Percentiles rank a stretch among this genome's conserved stretches.
Evolutionary conservation across 768 basidiomycete genomes (phyloP).

Genomic region (Kwoniella heveanensis): DNA sequence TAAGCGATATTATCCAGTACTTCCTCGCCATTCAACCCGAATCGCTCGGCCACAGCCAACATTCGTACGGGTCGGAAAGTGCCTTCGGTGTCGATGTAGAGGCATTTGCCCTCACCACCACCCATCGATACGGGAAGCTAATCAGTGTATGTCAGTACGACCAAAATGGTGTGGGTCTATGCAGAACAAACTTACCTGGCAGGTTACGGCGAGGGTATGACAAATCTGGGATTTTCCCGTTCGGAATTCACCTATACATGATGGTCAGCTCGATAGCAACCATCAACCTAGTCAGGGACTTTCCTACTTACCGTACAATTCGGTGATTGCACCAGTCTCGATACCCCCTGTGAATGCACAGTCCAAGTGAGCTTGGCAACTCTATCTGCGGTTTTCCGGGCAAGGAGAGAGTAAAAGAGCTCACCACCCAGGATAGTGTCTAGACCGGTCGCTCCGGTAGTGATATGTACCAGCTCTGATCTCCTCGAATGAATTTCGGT

Average conservation of each 20-base stretch:
- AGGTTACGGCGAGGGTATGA: conserved; percentile 96
- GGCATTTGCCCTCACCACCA: conserved; percentile 96
- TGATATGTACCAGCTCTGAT: conserved; percentile 92
- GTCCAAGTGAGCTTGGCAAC: conserved; percentile 4
- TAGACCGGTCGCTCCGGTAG: conserved; percentile 92
- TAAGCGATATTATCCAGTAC: conserved; percentile 98
- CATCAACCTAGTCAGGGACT: too few relatives aligned
- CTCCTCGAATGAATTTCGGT: conserved; percentile 95
- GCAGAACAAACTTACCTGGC: conserved; percentile 62
- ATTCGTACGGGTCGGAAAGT: conserved; percentile 96
- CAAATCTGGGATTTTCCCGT: conserved; percentile 98
- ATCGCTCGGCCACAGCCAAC: conserved; percentile 90
- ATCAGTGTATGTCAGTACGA: not conserved
- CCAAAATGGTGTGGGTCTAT: not conserved
- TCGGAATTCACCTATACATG: conserved; percentile 73
- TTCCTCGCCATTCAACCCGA: conserved; percentile 96
- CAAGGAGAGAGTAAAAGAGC: not conserved
- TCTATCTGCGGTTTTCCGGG: too few relatives aligned
- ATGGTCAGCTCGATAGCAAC: not conserved
- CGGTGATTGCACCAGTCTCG: conserved; percentile 97
- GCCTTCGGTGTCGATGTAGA: conserved; percentile 98
- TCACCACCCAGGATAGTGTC: conserved; percentile 81
- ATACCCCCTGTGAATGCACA: conserved; percentile 65
- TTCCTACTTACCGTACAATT: conserved; percentile 69
- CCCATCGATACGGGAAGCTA: conserved; percentile 92